Evolutionary conservation across 306 rosid genomes (phyloP), one percentile per base, ranked within the genome.

Genomic region (Ammopiptanthus mongolicus): DNA sequence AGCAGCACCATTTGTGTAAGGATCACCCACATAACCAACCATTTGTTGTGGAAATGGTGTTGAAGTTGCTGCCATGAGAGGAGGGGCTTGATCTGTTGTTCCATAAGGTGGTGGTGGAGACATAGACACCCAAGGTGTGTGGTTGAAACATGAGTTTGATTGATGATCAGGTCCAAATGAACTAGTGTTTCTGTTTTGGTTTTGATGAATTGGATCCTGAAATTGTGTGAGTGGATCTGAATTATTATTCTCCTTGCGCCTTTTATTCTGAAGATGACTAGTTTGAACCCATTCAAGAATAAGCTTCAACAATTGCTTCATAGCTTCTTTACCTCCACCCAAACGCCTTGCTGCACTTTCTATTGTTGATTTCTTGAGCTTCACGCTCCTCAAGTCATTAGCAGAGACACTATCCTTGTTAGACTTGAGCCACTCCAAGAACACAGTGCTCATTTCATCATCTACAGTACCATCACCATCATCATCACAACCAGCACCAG

Each of bases 211-310:
- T 5, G 85, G 80, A 62, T 83, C 84, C 28, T 81, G 83, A 65
- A 46, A 74, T 18, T 73, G 86, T 31, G 61, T 33, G 33, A 31
- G 50, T 17, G 59, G 48, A 65, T 77, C 74, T 39, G 78, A 34
- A 6, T 21, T 74, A 23, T 19, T 21, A 34, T 22, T 28, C 21
- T 76, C 88, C 60, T 75, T 74, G 57, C 52, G 75, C 48, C 92
- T 82, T 48, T 88, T 82, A 65, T 79, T 89, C 44, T 90, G 97
- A 52, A 95, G 92, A 74, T 95, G 97, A 28, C 90, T 95, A 0
- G 87, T 92, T 80, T 92, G 93, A 77, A 95, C 99, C 99, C 99
- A 95, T 76, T 95, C 87, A 17, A 95, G 96, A 55, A 95, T 90
- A 6, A 95, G 97, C 70, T 95, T 95, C 72, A 95, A 78, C 70